Evolutionary conservation across 23 red algal species (phyloP).

Genomic region (Gracilaria gracilis): DNA sequence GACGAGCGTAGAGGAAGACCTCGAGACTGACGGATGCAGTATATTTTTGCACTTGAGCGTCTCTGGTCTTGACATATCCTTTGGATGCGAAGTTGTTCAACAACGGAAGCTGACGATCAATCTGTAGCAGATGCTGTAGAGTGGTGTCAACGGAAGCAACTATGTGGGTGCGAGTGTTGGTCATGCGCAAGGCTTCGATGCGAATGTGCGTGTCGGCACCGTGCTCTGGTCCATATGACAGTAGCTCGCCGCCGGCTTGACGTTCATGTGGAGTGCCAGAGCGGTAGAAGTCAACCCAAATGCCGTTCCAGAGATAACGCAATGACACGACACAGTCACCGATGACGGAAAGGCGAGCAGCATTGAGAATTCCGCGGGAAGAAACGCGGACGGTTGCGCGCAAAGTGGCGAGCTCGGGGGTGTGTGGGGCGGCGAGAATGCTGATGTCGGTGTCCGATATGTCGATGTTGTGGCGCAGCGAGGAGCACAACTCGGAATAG

Average conservation of each 20-base stretch:
- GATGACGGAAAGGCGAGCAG: not conserved
- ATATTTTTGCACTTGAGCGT: not conserved
- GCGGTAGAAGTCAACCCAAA: slow-evolving; percentile 15
- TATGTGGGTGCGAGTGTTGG: not conserved
- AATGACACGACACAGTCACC: slow-evolving; percentile 11
- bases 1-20: slow-evolving; percentile 8
- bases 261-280: slow-evolving; percentile 1
- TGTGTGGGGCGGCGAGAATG: slow-evolving; percentile 4
- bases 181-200: slow-evolving; percentile 2
- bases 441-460: not conserved
- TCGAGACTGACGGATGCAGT: not conserved
- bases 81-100: slow-evolving; percentile 12
- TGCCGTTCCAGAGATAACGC: not conserved
- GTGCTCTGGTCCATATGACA: slow-evolving; percentile 6
- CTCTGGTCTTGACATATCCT: slow-evolving; percentile 14
- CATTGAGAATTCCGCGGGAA: slow-evolving; percentile 13
- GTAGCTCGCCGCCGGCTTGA: slow-evolving; percentile 19
- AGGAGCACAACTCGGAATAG: not conserved
- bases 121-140: not conserved
- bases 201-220: slow-evolving; percentile 8
- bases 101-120: not conserved
- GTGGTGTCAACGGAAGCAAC: slow-evolving; percentile 10
- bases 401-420: slow-evolving; percentile 20
- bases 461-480: not conserved
- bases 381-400: not conserved